Evolutionary conservation across 352 stramenopile genomes (phyloP).

Genomic region (Phytophthora foliorum): DNA sequence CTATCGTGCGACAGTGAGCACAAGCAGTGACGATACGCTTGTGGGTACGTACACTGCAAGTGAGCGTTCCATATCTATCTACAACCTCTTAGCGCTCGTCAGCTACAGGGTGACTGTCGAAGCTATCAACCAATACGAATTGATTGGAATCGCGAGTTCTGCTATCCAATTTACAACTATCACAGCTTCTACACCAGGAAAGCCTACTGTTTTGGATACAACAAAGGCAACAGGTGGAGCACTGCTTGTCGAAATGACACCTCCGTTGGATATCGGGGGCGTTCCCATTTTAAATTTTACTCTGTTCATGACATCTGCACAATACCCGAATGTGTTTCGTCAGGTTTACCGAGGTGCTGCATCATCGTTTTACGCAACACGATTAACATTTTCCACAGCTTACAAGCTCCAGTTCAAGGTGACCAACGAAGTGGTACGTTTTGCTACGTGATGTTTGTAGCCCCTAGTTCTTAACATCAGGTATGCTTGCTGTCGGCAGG

Average conservation of each 20-base stretch:
- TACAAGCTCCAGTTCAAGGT: constrained; percentile 64
- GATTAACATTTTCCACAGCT: constrained; percentile 48
- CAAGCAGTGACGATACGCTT: not conserved
- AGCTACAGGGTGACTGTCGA: constrained; percentile 45
- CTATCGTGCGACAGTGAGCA: constrained; percentile 45
- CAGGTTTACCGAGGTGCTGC: constrained; percentile 50
- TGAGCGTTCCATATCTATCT: constrained; percentile 18
- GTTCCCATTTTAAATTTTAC: constrained; percentile 35
- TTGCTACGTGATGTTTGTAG: not conserved
- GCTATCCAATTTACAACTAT: constrained; percentile 40
- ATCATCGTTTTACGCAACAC: constrained; percentile 31
- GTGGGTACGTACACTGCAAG: constrained; percentile 15
- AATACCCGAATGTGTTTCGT: constrained; percentile 49
- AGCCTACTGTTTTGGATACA: constrained; percentile 38
- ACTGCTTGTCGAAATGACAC: constrained; percentile 47
- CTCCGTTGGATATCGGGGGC: constrained; percentile 52
- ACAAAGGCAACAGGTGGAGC: constrained; percentile 48
- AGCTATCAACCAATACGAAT: constrained; percentile 45
- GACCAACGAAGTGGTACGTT: constrained; percentile 46
- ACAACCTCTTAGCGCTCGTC: constrained; percentile 40
- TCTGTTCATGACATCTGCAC: constrained; percentile 43
- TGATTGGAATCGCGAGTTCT: constrained; percentile 33
- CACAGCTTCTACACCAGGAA: constrained; percentile 44
- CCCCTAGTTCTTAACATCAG: not conserved
- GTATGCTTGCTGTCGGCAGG: constrained; percentile 28